Evolutionary conservation across 2,329 filamentous ascomycete genomes (phyloP), one percentile per base, ranked within the genome.

Genomic region (Metarhizium rileyi): DNA sequence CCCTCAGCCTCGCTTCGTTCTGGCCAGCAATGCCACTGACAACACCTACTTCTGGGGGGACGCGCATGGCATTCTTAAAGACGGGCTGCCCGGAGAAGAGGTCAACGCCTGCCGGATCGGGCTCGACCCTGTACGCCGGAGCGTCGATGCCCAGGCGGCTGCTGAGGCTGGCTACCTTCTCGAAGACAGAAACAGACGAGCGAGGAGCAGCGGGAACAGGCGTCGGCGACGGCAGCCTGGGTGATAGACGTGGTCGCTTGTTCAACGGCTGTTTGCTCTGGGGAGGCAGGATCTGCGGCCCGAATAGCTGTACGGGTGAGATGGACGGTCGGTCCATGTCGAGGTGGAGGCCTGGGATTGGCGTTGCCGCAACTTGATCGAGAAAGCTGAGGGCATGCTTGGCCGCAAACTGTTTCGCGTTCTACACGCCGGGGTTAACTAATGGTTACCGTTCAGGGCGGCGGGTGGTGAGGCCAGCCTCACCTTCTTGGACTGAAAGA

Each of bases 401-500:
- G 22, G 77, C 75, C 1, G 77, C 76, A 53, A 73, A 77, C 52
- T 72, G 66, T 59, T 76, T 79, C 23, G 78, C 76, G 33, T 72
- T 60, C 63, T 70, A 44, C 2, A 9, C 12, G 10, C 10, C 44
- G 23, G n/a, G n/a, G n/a, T n/a, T n/a, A n/a, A n/a, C n/a, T n/a
- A n/a, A n/a, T n/a, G n/a, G n/a, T n/a, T n/a, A n/a, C n/a, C n/a
- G n/a, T n/a, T n/a, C n/a, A n/a, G n/a, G n/a, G n/a, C 14, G 27
- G 26, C 8, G 7, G 14, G 28, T 30, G 7, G 28, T 7, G 28
- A 12, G 28, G 28, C 12, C 28, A 5, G 4, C 8, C 20, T 25
- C 47, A 64, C 72, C 66, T 76, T 79, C 55, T 79, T 79, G 25
- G 58, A 64, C 10, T 60, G 50, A 47, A 78, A 80, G 0, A 57